These are phyloP conservation scores for Solanum clarkiae DNA, from an alignment of 257 asterid species.

Conservation along the genomic window DNA sequence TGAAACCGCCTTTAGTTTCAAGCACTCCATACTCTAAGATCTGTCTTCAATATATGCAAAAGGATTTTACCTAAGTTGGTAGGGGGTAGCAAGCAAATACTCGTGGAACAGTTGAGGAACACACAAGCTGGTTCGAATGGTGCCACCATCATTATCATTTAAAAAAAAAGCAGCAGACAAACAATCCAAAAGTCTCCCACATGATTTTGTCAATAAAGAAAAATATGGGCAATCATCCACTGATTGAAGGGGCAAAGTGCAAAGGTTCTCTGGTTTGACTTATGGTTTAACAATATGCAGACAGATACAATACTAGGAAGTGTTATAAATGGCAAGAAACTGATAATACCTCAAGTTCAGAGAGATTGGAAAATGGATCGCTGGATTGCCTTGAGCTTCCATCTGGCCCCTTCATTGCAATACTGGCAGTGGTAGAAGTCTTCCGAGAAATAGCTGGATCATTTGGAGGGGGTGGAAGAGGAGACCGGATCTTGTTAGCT, in stretches of 20 bases:
- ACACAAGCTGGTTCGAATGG: too few relatives aligned
- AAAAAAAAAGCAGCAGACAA: not conserved
- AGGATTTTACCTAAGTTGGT: too few relatives aligned
- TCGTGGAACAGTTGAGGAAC: too few relatives aligned
- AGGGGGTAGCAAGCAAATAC: too few relatives aligned
- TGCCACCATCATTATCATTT: too few relatives aligned
- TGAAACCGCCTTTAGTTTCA: not conserved
- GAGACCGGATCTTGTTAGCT: slow-evolving; percentile 55
- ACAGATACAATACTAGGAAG: not conserved
- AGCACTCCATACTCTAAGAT: not conserved
- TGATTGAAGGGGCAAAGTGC: not conserved
- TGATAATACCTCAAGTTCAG: slow-evolving; percentile 64
- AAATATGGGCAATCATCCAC: not conserved
- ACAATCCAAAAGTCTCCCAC: not conserved
- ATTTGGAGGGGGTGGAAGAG: slow-evolving; percentile 94
- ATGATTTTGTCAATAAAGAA: not conserved
- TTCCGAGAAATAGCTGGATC: slow-evolving; percentile 50
- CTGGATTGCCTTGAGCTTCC: slow-evolving; percentile 32
- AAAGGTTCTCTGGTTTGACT: not conserved
- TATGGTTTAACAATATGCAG: not conserved
- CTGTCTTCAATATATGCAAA: not conserved
- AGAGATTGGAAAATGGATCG: slow-evolving; percentile 61
- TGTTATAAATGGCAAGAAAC: not conserved
- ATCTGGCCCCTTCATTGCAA: slow-evolving; percentile 20
- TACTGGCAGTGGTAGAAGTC: slow-evolving; percentile 16